Base-by-base conservation (phyloP, 2,329 filamentous ascomycete species). In the Pseudocercospora fijiensis region DNA sequence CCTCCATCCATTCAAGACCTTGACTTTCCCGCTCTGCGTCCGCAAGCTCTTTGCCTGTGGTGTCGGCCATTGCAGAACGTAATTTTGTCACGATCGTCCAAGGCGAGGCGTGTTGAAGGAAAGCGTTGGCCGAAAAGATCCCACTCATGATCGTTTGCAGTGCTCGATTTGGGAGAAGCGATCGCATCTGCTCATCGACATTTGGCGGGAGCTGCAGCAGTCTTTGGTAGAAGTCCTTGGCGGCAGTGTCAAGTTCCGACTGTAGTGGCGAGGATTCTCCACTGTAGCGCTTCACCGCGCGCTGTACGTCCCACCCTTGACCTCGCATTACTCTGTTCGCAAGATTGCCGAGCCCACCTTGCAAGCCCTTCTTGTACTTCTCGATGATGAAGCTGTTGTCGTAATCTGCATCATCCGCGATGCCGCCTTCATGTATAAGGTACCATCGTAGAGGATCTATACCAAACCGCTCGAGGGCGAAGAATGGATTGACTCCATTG, bases 401-500 rank as follows among this genome's bases (percentile, higher is more conserved):
- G 74, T 98, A 99, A 75, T 92, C 88, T 28, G 91, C 85, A 74
- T 99, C 95, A 62, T 90, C 82, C 13, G 80, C 80, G 33, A 96
- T 86, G 22, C 88, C 90, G 47, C 92, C 93, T 65, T 93, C 89
- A 65, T 89, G 86, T 67, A 92, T 86, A 68, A 99, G 85, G 76
- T 94, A 99, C 78, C 90, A 98, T 9, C 95, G 89, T 83, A 99
- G 87, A 0, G 88, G 84, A 75, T 99, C 96, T 4, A 92, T 82
- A 2, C 92, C 92, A 78, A 92, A 99, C 6, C 93, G 86, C 67
- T 96, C 89, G 55, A 98, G 85, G 11, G 95, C 95, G 70, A 92
- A 92, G 74, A 96, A 92, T 0, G 95, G 95, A 73, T 96, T 95
- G 49, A 99, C 94, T 1, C 96, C 94, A 75, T 97, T 97, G 66